Percentiles rank a stretch among this genome's conserved stretches.
Evolutionary conservation across 176 grass and related monocot genomes (phyloP).

Genomic region (Ampelocalamus luodianensis): DNA sequence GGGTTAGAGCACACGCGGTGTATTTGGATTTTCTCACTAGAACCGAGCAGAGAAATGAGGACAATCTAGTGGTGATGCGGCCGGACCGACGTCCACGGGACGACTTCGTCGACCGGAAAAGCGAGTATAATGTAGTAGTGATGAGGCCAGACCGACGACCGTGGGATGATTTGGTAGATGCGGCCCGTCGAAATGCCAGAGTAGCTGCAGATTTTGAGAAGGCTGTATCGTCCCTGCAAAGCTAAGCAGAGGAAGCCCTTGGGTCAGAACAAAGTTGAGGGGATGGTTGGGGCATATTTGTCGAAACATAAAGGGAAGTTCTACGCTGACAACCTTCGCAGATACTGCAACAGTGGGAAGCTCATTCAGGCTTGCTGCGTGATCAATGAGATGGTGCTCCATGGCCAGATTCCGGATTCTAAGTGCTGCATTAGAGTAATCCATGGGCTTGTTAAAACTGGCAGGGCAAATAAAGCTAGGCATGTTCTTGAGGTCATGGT

Average conservation of each 20-base stretch:
- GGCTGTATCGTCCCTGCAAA: background rate
- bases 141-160: background rate
- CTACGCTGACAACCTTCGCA: slow-evolving; percentile 54
- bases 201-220: slow-evolving; percentile 10
- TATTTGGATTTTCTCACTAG: slow-evolving; percentile 42
- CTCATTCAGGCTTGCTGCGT: slow-evolving; percentile 60
- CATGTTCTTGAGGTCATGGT: slow-evolving; percentile 65
- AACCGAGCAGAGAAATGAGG: slow-evolving; percentile 44
- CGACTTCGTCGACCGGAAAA: slow-evolving; percentile 19
- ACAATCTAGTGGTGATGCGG: slow-evolving; percentile 29
- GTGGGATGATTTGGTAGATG: slow-evolving; percentile 1
- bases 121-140: slow-evolving; percentile 23
- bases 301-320: slow-evolving; percentile 48
- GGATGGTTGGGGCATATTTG: slow-evolving; percentile 24
- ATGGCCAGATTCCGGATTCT: slow-evolving; percentile 65
- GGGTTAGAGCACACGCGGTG: slow-evolving; percentile 15
- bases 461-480: slow-evolving; percentile 56
- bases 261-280: slow-evolving; percentile 26
- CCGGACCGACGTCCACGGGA: background rate
- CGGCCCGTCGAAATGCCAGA: slow-evolving; percentile 10
- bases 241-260: slow-evolving; percentile 19
- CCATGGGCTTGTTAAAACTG: slow-evolving; percentile 61
- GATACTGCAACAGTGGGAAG: slow-evolving; percentile 64
- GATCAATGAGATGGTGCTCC: slow-evolving; percentile 68
- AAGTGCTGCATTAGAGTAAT: slow-evolving; percentile 63